These are phyloP conservation scores for Echium plantagineum DNA, from an alignment of 257 asterid genomes.

Conservation along the genomic window DNA sequence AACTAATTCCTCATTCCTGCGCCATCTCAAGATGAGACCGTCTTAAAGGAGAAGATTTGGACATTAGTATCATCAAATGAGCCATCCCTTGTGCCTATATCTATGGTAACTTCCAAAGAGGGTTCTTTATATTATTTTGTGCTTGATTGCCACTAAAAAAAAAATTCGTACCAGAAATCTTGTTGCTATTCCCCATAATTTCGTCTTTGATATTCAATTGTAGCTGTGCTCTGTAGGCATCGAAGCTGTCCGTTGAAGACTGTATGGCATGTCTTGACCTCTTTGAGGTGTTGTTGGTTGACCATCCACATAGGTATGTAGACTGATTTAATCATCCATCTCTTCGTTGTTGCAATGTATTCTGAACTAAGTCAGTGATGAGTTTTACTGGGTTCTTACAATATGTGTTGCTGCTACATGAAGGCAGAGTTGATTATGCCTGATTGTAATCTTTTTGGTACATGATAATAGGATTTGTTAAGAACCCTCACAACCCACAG, in stretches of 20 bases:
- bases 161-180: not conserved
- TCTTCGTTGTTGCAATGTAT: not conserved
- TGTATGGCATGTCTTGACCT: constrained; percentile 72
- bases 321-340: constrained; percentile 4
- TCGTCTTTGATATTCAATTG: constrained; percentile 8
- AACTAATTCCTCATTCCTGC: constrained; percentile 18
- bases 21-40: constrained; percentile 57
- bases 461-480: too few relatives aligned
- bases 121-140: constrained; percentile 13
- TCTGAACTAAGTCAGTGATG: not conserved
- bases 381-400: not conserved
- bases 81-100: constrained; percentile 70
- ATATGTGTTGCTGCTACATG: not conserved
- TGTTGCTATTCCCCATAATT: not conserved
- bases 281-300: constrained; percentile 74
- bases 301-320: constrained; percentile 70
- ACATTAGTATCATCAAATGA: constrained; percentile 81
- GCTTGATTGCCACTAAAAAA: not conserved
- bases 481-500: not conserved
- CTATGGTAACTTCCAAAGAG: constrained; percentile 41
- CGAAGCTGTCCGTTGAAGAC: constrained; percentile 76
- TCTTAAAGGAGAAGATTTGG: constrained; percentile 90
- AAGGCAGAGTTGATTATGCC: not conserved
- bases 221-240: constrained; percentile 43
- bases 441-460: not conserved